Base-by-base conservation (phyloP, 208 protist genomes). In the Porcisia hertigi region DNA sequence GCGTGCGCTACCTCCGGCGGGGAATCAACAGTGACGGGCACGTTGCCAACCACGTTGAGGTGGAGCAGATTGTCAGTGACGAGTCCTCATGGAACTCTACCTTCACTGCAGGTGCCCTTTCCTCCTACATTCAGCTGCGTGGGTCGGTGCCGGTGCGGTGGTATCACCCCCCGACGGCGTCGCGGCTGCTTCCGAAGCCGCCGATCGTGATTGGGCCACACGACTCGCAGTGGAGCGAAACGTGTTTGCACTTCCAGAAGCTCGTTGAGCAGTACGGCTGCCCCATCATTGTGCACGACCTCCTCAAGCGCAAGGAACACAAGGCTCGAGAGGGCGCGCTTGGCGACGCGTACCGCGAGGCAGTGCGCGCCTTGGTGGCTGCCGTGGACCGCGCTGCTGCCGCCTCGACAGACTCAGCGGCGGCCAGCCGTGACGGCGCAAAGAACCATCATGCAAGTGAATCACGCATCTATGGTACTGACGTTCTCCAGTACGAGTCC, bases 1-100 rank as follows among this genome's bases (percentile, higher is more conserved):
- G 98, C 18, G 89, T 96, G 47, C 92, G 98, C 39, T 99, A 98
- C 79, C 81, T 98, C 18, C 98, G 99, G 63, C 94, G 98, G 73
- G 98, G 98, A 2, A 85, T 98, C n/a, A 94, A 82, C 79, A 87
- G 92, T 65, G 80, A 91, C 62, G 88, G 89, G 41, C 71, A 93
- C 74, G 92, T 93, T 58, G 94, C 94, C 20, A 98, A 98, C 75
- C 88, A 95, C 67, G 94, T 98, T 18, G 92, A 98, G 75, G 85
- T 94, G 43, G 94, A 98, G 81, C 94, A 98, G 76, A 96, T 98
- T 65, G 87, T 98, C 4, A 82, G 76, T 52, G 88, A 94, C 36
- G 87, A 92, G 69, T 86, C 85, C 1, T 67, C 71, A 55, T 81
- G 77, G 77, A 74, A 73, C 55, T 8, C 8, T 1, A 20, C 16